Conservation (phyloP, 768 basidiomycete genomes). For the Termitomyces sp. region DNA sequence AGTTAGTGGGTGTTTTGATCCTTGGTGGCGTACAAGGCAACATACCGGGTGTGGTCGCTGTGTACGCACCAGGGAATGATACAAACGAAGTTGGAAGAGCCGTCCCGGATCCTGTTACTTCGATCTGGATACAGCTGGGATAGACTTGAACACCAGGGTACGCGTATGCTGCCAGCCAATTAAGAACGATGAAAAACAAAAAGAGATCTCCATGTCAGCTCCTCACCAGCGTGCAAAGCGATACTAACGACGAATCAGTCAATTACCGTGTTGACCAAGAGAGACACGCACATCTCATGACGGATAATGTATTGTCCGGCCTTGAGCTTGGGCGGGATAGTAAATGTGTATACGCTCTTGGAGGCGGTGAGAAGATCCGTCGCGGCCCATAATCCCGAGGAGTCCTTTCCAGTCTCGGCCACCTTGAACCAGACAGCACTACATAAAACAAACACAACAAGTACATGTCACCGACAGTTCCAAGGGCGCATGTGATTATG, state of each 20-base stretch:
- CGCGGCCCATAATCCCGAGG: constrained; percentile 40
- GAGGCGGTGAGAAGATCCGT: constrained; percentile 31
- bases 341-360: constrained; percentile 41
- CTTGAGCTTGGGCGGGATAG: constrained; percentile 38
- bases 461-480: no score
- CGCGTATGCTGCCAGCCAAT: constrained; percentile 21
- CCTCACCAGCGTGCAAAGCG: constrained; percentile 30
- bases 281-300: constrained; percentile 33
- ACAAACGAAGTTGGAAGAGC: constrained; percentile 39
- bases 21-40: background rate
- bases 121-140: constrained; percentile 40
- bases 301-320: constrained; percentile 45
- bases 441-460: background rate
- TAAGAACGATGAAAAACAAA: background rate
- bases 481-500: background rate
- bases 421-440: constrained; percentile 52
- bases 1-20: background rate
- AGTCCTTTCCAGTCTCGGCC: constrained; percentile 37
- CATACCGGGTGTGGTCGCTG: constrained; percentile 24
- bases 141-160: constrained; percentile 42
- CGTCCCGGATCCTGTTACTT: constrained; percentile 41
- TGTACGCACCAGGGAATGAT: constrained; percentile 45
- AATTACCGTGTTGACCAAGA: background rate
- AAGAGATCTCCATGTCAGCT: background rate
- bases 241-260: constrained; percentile 21